A percentile compares a stretch with the other conserved stretches of the same genome.
phyloP scores from a whole-genome alignment of 192 early-diverging fungal species.

The Backusella mclennaniae region DNA sequence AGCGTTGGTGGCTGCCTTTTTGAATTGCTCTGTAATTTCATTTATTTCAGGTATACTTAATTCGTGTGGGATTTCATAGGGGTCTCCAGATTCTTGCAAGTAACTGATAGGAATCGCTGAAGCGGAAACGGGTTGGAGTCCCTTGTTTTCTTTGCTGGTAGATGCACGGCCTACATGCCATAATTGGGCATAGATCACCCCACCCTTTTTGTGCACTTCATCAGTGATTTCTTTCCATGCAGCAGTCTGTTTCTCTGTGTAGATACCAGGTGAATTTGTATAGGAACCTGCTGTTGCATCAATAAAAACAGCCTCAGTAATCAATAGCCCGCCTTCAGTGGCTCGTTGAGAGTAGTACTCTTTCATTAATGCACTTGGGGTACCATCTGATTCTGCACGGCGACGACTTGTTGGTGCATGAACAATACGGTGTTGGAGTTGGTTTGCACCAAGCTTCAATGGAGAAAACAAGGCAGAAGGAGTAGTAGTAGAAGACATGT shows the following conservation, averaged over 20 bases:
- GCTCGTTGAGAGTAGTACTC: not conserved
- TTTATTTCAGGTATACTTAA: conserved; percentile 69
- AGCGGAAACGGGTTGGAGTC: conserved; percentile 9
- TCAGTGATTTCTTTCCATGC: conserved; percentile 53
- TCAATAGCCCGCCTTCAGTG: conserved; percentile 14
- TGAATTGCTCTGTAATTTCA: conserved; percentile 58
- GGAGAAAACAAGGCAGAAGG: not conserved
- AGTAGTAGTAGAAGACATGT: not conserved
- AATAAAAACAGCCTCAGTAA: conserved; percentile 2
- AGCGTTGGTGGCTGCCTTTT: conserved; percentile 62
- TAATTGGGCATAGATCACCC: conserved; percentile 52
- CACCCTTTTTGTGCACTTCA: conserved; percentile 53
- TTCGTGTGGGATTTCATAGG: conserved; percentile 48
- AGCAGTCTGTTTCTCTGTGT: conserved; percentile 36
- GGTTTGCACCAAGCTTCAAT: not conserved
- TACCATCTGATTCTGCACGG: not conserved
- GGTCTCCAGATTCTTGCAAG: not conserved
- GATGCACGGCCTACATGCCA: conserved; percentile 37
- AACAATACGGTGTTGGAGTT: conserved; percentile 16
- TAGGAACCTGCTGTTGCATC: conserved; percentile 15
- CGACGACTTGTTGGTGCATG: conserved; percentile 8
- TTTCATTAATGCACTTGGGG: not conserved
- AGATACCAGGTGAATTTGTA: conserved; percentile 30
- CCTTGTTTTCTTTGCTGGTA: not conserved
- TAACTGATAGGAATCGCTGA: conserved; percentile 10